Conservation (phyloP, 2,329 filamentous ascomycete genomes). For the Arthrobotrys pseudoclavata region DNA sequence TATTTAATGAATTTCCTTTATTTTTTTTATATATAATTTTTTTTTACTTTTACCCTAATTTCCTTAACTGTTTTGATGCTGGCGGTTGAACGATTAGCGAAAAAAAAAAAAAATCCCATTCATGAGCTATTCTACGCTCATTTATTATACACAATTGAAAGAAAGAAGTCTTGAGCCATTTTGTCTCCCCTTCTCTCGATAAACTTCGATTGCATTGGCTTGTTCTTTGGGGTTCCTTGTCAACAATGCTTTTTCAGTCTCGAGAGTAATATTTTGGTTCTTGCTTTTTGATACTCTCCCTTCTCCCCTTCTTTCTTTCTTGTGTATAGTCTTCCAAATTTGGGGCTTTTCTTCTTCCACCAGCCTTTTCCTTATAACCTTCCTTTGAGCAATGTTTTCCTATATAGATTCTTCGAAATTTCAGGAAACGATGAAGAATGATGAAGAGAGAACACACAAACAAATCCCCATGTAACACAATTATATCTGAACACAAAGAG, state of each 20-base stretch:
- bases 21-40: constrained; percentile 22
- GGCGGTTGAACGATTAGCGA: constrained; percentile 20
- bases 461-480: constrained; percentile 32
- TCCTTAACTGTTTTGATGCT: constrained; percentile 8
- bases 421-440: constrained; percentile 50
- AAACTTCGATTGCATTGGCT: constrained; percentile 31
- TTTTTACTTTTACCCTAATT: constrained; percentile 30
- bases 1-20: constrained; percentile 30
- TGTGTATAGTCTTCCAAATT: constrained; percentile 59
- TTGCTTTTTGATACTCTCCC: constrained; percentile 24
- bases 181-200: constrained; percentile 21
- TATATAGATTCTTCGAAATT: constrained; percentile 53
- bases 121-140: constrained; percentile 55
- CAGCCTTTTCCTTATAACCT: constrained; percentile 36
- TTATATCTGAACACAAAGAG: constrained; percentile 33
- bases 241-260: constrained; percentile 40
- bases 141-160: constrained; percentile 55
- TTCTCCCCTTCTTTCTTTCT: constrained; percentile 17
- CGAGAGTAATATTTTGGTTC: constrained; percentile 33
- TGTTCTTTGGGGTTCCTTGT: constrained; percentile 47
- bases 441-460: constrained; percentile 32
- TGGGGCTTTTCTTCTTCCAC: constrained; percentile 38
- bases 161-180: constrained; percentile 26
- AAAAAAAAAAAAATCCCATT: constrained; percentile 43
- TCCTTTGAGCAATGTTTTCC: constrained; percentile 35